phyloP scores from a whole-genome alignment of 2,329 filamentous ascomycete species.

The Claviceps citrina region DNA sequence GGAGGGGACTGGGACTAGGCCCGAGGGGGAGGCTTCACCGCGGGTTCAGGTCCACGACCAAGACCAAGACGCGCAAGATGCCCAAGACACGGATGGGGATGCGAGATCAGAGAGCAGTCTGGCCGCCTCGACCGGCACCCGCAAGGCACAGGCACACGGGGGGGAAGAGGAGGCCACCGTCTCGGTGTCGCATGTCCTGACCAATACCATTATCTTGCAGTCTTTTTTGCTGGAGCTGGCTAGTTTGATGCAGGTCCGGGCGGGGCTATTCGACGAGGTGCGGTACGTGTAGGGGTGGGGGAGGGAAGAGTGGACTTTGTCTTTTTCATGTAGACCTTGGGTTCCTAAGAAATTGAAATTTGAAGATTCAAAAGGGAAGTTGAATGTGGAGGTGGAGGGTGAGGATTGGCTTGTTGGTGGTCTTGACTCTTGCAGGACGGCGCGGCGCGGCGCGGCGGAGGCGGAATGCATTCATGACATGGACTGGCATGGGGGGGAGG shows the following conservation, averaged over 20 bases:
- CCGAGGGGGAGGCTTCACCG: background rate
- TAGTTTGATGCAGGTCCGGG: conserved; percentile 58
- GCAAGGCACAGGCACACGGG: conserved; percentile 9
- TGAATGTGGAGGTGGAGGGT: no score
- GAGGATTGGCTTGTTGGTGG: no score
- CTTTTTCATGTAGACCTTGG: no score
- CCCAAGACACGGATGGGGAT: conserved; percentile 6
- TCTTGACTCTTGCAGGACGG: no score
- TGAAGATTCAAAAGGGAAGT: no score
- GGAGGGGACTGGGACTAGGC: conserved; percentile 9
- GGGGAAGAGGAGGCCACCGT: conserved; percentile 32
- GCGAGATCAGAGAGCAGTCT: background rate
- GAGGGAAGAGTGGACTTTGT: no score
- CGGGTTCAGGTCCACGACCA: background rate
- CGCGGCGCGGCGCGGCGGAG: no score
- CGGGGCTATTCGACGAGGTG: conserved; percentile 62
- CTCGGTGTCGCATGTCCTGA: conserved; percentile 63
- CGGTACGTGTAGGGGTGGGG: conserved; percentile 30
- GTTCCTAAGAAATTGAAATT: no score
- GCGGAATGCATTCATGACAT: no score
- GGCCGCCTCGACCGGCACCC: conserved; percentile 9
- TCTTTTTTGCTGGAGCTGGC: conserved; percentile 67
- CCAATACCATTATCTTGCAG: conserved; percentile 65
- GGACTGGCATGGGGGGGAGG: no score
- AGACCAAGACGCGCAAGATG: conserved; percentile 4